Evolutionary conservation across 208 protist species (phyloP), one percentile per base, ranked within the genome.

Genomic region (Phytomonas serpens): DNA sequence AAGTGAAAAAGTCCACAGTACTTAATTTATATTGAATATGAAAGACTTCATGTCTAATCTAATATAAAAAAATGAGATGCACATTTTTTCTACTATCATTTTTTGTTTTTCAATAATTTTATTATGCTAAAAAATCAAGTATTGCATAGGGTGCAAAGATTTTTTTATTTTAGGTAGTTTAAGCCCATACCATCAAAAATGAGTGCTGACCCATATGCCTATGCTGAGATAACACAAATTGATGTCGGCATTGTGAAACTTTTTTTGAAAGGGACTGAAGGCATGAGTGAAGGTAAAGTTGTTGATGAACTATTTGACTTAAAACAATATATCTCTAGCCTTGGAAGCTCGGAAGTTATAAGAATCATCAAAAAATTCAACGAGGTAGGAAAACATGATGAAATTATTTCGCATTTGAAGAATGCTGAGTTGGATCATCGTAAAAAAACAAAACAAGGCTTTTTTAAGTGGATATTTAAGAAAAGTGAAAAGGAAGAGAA

Each of bases 231-330:
- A 61, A 27, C 69, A 38, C 69, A 73, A 38, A 27, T 73, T 23
- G 67, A 70, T 16, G 37, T 70, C 52, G 32, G 38, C 11, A n/a
- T 83, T 29, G 71, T 86, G 29, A 38, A n/a, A 30, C 29, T 66
- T 14, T 86, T 78, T 77, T 40, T 83, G n/a, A 47, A 68, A 30
- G 79, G 74, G 23, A 63, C 67, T 10, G 47, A 81, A 51, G 51
- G 52, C 31, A 33, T 37, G 10, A 16, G 36, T 1, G 71, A 79
- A 37, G 74, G 76, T 27, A 40, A 34, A 47, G 68, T 80, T 52
- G 32, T 81, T 42, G 77, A 80, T 34, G 69, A 80, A 64, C 30
- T 85, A n/a, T 74, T 85, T 68, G 37, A 74, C 36, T 61, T 82
- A 2, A 82, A 79, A 34, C 32, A 14, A 32, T 31, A 79, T 69